Base-by-base conservation (phyloP, 1,284 basidiomycete species). In the Malassezia brasiliensis region DNA sequence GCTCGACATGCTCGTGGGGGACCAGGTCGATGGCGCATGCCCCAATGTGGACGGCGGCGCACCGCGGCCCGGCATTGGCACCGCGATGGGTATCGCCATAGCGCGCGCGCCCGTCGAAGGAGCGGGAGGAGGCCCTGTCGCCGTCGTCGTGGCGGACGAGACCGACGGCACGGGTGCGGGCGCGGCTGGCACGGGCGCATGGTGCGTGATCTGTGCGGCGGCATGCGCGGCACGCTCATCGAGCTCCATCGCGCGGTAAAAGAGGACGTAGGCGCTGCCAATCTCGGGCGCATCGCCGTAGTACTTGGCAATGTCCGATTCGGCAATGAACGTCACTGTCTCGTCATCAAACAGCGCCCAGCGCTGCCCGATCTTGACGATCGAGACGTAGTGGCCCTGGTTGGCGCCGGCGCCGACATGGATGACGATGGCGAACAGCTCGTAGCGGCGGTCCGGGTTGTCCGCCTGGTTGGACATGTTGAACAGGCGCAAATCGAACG, bases 271-370 rank as follows among this genome's bases (percentile, higher is more conserved):
- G 19, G 91, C 94, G 36, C 87, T 85, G 20, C 93, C 93, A 4
- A 85, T 66, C 1, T 75, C 83, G 9, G 79, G 78, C 44, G 86
- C 86, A 67, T 96, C 93, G 56, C 94, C 93, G 76, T 90, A 98
- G 77, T 93, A 98, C 69, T 86, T 87, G 46, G 84, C 81, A 51
- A 98, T 91, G 63, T 96, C 91, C 45, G 78, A 78, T 75, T 96
- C 91, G 62, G 86, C 83, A 70, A 98, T 86, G 7, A 85, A 79
- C 42, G 85, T 85, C 50, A 96, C 88, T 51, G 83, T 86, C 66
- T 94, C 89, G 75, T 98, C 94, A 77, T 98, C 94, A 69, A 96
- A 98, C 49, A 94, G 80, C 53, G 90, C 81, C 93, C 93, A 98
- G 34, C 81, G 78, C 32, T 64, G 53, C 20, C 85, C 86, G 1